A percentile compares a stretch with the other conserved stretches of the same genome.
phyloP scores from a whole-genome alignment of 305 asterid genomes.

The Solanum hybrid region DNA sequence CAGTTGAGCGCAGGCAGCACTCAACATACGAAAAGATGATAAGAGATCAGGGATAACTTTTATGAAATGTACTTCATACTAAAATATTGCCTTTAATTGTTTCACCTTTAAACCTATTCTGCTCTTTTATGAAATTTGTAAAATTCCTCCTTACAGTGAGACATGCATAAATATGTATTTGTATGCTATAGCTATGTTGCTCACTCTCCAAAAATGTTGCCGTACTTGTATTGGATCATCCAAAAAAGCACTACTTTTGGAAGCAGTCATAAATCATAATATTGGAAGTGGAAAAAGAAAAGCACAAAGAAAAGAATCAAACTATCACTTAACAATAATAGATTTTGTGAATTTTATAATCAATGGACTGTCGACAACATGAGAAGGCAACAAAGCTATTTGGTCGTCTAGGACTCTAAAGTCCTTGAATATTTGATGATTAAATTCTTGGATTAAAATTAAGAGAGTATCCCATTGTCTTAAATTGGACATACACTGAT shows the following conservation, averaged over 20 bases:
- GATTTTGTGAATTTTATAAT: not conserved
- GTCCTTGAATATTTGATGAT: not conserved
- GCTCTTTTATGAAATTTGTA: not conserved
- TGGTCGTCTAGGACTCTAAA: not conserved
- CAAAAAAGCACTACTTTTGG: not conserved
- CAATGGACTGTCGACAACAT: not conserved
- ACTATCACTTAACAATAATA: not conserved
- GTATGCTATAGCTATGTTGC: not conserved
- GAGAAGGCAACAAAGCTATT: not conserved
- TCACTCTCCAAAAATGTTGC: not conserved
- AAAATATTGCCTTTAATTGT: not conserved
- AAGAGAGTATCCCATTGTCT: not conserved
- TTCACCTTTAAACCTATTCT: not conserved
- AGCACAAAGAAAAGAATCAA: not conserved
- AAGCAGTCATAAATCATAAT: not conserved
- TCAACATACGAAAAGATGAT: not conserved
- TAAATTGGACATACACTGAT: conserved; percentile 48
- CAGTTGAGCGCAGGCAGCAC: not conserved
- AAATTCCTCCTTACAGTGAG: not conserved
- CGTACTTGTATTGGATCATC: not conserved
- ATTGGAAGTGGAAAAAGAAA: not conserved
- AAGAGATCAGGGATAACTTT: not conserved
- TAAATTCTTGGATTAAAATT: not conserved
- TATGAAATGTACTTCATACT: not conserved
- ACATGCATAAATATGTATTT: not conserved